Evolutionary conservation across 495 filamentous ascomycete genomes (phyloP).

Genomic region (Aspergillus haitiensis): DNA sequence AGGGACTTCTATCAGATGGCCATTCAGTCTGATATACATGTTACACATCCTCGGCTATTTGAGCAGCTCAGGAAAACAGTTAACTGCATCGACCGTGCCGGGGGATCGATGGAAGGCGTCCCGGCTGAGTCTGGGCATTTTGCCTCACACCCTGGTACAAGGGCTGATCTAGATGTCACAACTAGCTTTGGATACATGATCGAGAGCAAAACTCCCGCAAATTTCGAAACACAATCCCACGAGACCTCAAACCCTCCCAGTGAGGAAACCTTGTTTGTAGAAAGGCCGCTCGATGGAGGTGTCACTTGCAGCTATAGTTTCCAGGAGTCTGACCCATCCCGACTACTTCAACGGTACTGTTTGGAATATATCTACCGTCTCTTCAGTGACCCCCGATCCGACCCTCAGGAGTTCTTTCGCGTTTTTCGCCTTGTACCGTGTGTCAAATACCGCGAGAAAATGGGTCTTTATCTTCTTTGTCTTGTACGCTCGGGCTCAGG

Average conservation of each 20-base stretch:
- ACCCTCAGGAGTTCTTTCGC: conserved; percentile 49
- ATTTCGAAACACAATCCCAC: neutral
- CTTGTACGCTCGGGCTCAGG: conserved; percentile 20
- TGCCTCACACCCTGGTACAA: neutral
- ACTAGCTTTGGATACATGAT: neutral
- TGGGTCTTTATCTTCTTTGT: conserved; percentile 43
- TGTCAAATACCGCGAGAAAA: conserved; percentile 49
- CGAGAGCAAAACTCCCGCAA: neutral
- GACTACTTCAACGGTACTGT: conserved; percentile 64
- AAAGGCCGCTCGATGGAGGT: conserved; percentile 11
- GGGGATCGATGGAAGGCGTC: neutral
- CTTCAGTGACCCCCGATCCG: conserved; percentile 52
- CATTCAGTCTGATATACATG: conserved; percentile 47
- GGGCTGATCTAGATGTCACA: neutral
- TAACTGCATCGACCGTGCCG: neutral
- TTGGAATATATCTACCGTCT: conserved; percentile 62
- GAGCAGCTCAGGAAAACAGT: conserved; percentile 28
- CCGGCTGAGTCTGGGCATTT: neutral
- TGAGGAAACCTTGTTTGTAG: neutral
- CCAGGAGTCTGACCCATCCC: conserved; percentile 64
- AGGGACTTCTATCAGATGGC: conserved; percentile 60
- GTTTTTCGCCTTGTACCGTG: conserved; percentile 68
- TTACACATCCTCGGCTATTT: conserved; percentile 32
- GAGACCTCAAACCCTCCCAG: neutral
- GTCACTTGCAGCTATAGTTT: conserved; percentile 27